Evolutionary conservation across 192 early-diverging fungal species (phyloP), one percentile per base, ranked within the genome.

Genomic region (Mortierella antarctica): DNA sequence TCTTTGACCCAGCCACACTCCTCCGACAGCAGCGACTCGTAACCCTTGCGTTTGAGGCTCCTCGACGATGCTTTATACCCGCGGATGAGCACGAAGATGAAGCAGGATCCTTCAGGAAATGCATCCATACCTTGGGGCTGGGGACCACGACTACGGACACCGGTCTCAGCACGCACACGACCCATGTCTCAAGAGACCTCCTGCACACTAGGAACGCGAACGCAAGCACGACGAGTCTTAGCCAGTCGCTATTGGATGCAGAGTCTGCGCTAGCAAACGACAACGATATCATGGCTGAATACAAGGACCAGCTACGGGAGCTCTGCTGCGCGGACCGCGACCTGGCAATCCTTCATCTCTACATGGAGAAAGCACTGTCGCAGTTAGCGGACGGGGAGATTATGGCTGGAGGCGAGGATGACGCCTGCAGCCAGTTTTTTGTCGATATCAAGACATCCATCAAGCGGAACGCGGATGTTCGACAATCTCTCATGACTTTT

Each of bases 331-430:
- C 73, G 3, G 84, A 85, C 21, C 59, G 83, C 7, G 84, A 88
- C 68, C 67, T 86, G 10, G 82, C 82, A 11, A 75, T 90, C 8
- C 62, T 90, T 5, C 87, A 90, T 58, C 56, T 85, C 39, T 90
- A 85, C 63, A 73, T 90, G 70, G 87, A 88, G 49, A 81, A 82
- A 48, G 82, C 83, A 1, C 71, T 90, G 7, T 73, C 75, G 13
- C 77, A 81, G 1, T 18, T 87, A 51, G 77, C 84, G 14, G 86
- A 88, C 50, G 82, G 85, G 15, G 83, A 85, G 54, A 71, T 86
- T 21, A 71, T 88, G 66, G 53, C 71, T 2, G 76, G 86, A 39
- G 71, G 65, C 21, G 80, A 71, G n/a, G 72, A 79, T 14, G 71
- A 75, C 46, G 64, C 71, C 3, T 69, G 58, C 13, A 83, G 74